Evolutionary conservation across 2,329 filamentous ascomycete genomes (phyloP), one percentile per base, ranked within the genome.

Genomic region (Stagonosporopsis rhizophila): DNA sequence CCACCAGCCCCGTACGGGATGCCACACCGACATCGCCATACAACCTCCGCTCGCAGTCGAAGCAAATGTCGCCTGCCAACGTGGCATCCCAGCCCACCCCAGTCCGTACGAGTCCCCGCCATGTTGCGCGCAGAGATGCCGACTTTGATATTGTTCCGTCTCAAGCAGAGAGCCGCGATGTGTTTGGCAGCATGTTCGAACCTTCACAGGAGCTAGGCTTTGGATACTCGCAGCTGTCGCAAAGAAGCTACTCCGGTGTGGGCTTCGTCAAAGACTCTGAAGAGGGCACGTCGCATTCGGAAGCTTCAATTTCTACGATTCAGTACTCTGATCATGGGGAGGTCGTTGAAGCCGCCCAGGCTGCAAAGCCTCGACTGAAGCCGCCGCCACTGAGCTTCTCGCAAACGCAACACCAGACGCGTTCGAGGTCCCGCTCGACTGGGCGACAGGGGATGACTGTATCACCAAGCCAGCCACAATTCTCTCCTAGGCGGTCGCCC

Each of bases 261-360:
- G 54, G 52, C 6, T 65, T 60, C 20, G 59, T 73, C n/a, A 72
- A 70, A 44, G 68, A 74, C 40, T 74, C 72, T 1, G 71, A 71
- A 22, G 70, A 75, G 34, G 66, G 61, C 35, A 73, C 61, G 25
- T 28, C 65, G n/a, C 63, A 60, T 20, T 70, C 73, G n/a, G 68
- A 70, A 51, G 52, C 60, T 8, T 71, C 67, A 0, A 40, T 72
- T 4, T 72, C 72, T 12, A 72, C 67, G 14, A 45, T 64, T 3
- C 65, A 52, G 5, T 52, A 61, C 35, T 70, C 71, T 4, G 67
- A 70, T 46, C 28, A 47, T 11, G 48, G 4, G 23, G 37, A 48
- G 5, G 25, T 44, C n/a, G 25, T 39, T 14, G 52, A 56, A 6
- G 17, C 34, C 27, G 12, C 30, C 9, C 49, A 58, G 27, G 23